Evolutionary conservation across 2,329 filamentous ascomycete species (phyloP), one percentile per base, ranked within the genome.

Genomic region (Pseudogymnoascus sp.): DNA sequence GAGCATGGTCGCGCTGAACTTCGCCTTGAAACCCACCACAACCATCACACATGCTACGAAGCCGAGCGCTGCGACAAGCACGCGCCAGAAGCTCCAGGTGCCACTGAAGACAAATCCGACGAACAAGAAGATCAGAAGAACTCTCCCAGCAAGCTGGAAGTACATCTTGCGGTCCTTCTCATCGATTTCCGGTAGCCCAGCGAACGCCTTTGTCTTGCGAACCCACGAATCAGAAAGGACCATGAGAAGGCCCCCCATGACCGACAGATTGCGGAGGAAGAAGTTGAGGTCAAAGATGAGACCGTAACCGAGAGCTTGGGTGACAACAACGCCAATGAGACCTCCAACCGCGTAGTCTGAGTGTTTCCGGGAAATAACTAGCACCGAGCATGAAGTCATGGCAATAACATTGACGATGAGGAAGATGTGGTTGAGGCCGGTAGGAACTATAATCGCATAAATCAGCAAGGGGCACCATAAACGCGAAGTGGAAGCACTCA

Each of bases 81-180:
- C 83, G 73, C 95, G 87, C 83, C 92, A 92, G 72, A 97, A 78
- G 72, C 86, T 90, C 95, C 95, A 99, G 72, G 93, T 83, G 69
- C 95, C 95, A 63, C 91, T 90, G 79, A 97, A 96, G 71, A 99
- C 89, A 73, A 99, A 99, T 64, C 95, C 95, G 68, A 97, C 77
- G 76, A 99, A 99, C 69, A 99, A 84, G 85, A 99, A 97, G 79
- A 99, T 97, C 71, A 99, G 83, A 68, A 99, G 83, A 37, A 99
- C 91, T 70, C 95, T 88, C 37, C 95, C 95, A 68, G 95, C 95
- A 66, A 99, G 88, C 85, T 97, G 95, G 80, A 99, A 96, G 83
- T 99, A 99, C 93, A 97, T 97, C 85, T 97, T 99, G 79, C 93
- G 90, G 77, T 99, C 95, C 86, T 97, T 97, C 83, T 99, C 95